Evolutionary conservation across 1,139 yeast genomes (phyloP).

Genomic region (Magnusiomyces tetraspermus): DNA sequence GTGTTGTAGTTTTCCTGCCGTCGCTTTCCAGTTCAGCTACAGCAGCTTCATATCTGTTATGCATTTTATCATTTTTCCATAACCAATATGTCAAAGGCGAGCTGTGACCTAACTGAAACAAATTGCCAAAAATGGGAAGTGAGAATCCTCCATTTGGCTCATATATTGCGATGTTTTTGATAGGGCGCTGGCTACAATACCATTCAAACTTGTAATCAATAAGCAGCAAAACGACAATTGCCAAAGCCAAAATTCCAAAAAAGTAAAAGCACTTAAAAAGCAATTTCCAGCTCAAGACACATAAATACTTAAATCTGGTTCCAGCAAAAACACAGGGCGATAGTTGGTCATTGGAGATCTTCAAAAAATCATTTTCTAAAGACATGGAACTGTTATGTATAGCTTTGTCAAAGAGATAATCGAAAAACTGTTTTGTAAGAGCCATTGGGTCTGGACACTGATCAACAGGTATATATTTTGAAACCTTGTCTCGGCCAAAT

Average conservation of each 20-base stretch:
- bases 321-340: not conserved
- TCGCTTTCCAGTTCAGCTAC: not conserved
- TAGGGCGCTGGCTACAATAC: slow-evolving; percentile 23
- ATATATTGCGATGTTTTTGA: slow-evolving; percentile 36
- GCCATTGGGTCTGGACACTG: not conserved
- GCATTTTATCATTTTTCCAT: not conserved
- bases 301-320: not conserved
- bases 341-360: not conserved
- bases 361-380: not conserved
- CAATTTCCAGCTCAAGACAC: not conserved
- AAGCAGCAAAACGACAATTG: not conserved
- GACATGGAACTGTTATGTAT: not conserved
- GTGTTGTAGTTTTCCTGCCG: not conserved
- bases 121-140: slow-evolving; percentile 44
- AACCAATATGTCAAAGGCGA: slow-evolving; percentile 44
- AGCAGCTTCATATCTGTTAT: not conserved
- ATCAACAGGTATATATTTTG: not conserved
- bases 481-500: not conserved
- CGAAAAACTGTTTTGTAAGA: not conserved
- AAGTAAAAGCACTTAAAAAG: not conserved
- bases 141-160: slow-evolving; percentile 8
- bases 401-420: not conserved
- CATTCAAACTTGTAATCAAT: slow-evolving; percentile 17
- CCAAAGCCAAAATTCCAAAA: not conserved
- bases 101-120: slow-evolving; percentile 40